Evolutionary conservation across 257 asterid species (phyloP), one percentile per base, ranked within the genome.

Genomic region (Phtheirospermum japonicum): DNA sequence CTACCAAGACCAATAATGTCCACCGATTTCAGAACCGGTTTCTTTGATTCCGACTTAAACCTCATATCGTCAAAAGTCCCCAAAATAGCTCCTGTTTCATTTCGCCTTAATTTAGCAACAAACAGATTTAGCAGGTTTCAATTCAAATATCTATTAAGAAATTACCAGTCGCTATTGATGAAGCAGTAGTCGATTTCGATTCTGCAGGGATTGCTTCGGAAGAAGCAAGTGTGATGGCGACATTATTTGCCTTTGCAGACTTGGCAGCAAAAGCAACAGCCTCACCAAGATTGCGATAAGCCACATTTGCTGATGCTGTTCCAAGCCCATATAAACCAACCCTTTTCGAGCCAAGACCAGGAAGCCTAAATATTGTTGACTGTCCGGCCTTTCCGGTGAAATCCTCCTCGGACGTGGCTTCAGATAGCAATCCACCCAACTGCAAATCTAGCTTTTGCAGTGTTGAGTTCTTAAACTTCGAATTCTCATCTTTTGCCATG

Each of bases 1-100:
- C 75, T 75, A 43, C 99, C 99, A 53, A 89, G 86, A 71, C 99
- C 99, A 66, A 93, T 76, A 78, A 93, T 82, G 62, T 93, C 97
- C 72, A 93, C 80, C 12, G 95, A 83, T 66, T 79, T 80, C 18
- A 93, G 83, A 48, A 79, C 45, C 31, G 84, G 77, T 40, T 69
- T 75, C 79, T 89, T 89, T 37, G 94, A 79, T 75, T 85, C 95
- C 4, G 97, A 87, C 73, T 82, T 93, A 71, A 93, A 93, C 71
- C 99, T 83, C 63, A 48, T 80, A 71, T 93, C 97, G 61, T 93
- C 99, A 76, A 83, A 85, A 51, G 83, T 87, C 64, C 95, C 99
- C 69, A 89, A 68, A 43, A 83, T 69, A 61, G 97, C 79, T 60
- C 98, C 97, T 92, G 74, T 28, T 40, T 14, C 51, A 66, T 49